Evolutionary conservation across 208 protist species (phyloP).

Genomic region (Blastocrithidia nonstop): DNA sequence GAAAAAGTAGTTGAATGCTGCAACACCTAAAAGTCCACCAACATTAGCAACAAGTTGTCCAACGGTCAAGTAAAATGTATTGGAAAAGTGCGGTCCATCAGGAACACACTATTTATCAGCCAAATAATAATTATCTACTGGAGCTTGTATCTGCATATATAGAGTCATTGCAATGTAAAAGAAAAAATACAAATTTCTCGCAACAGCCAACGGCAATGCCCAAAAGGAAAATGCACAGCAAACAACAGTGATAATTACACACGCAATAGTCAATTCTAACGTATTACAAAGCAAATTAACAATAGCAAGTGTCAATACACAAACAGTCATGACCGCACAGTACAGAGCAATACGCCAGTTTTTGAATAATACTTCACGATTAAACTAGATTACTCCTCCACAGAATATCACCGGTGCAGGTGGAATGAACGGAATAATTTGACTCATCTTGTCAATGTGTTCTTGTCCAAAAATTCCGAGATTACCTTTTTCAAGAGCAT

Average conservation of each 20-base stretch:
- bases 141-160: conserved; percentile 46
- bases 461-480: conserved; percentile 3
- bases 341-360: conserved; percentile 42
- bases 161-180: conserved; percentile 28
- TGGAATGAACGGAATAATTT: background rate
- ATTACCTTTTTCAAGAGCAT: too few species aligned
- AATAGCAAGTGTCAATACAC: conserved; percentile 22
- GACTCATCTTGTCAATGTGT: conserved; percentile 1
- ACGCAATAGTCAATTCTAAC: conserved; percentile 14
- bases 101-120: conserved; percentile 18
- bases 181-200: conserved; percentile 55
- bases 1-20: conserved; percentile 47
- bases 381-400: conserved; percentile 37
- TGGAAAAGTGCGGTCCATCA: conserved; percentile 42
- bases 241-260: conserved; percentile 13
- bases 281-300: conserved; percentile 20
- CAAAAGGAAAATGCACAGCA: conserved; percentile 30
- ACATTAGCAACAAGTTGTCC: conserved; percentile 24
- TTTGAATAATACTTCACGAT: conserved; percentile 26
- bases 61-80: conserved; percentile 55
- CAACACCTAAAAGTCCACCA: conserved; percentile 37
- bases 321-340: conserved; percentile 23
- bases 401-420: conserved; percentile 9
- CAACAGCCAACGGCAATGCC: conserved; percentile 40
- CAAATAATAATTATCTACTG: conserved; percentile 47